Conservation (phyloP, 768 basidiomycete species). For the Erythrobasidium yunnanense region DNA sequence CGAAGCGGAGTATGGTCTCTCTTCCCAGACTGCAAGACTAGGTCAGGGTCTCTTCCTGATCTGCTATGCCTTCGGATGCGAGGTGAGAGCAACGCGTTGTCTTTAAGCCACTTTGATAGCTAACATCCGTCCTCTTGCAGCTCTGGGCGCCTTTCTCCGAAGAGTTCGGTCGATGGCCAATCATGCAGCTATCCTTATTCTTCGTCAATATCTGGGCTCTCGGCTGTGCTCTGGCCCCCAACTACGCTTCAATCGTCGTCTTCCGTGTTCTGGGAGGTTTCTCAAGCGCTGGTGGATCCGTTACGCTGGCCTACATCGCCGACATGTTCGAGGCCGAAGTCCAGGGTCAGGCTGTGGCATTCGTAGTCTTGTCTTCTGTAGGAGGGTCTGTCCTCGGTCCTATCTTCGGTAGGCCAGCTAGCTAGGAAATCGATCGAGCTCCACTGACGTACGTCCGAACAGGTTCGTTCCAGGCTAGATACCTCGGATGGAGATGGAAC, state of each 20-base stretch:
- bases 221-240: constrained; percentile 37
- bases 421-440: no score
- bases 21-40: constrained; percentile 37
- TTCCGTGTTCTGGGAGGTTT: constrained; percentile 39
- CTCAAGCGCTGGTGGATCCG: constrained; percentile 40
- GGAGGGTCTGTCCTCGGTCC: constrained; percentile 54
- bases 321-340: constrained; percentile 38
- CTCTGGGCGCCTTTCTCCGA: constrained; percentile 18
- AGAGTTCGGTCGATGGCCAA: constrained; percentile 37
- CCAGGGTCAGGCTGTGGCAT: constrained; percentile 39
- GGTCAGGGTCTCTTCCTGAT: constrained; percentile 39
- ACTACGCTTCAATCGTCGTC: constrained; percentile 36
- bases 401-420: no score
- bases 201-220: constrained; percentile 41
- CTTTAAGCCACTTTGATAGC: background rate
- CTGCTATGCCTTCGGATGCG: constrained; percentile 39
- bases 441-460: no score
- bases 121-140: background rate
- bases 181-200: constrained; percentile 36
- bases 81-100: constrained; percentile 30
- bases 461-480: constrained; percentile 48
- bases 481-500: constrained; percentile 14
- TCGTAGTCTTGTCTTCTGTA: constrained; percentile 37
- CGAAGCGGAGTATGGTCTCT: constrained; percentile 36
- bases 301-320: constrained; percentile 33